Conservation (phyloP, 1,284 basidiomycete genomes). For the Cutaneotrichosporon cavernicola region DNA sequence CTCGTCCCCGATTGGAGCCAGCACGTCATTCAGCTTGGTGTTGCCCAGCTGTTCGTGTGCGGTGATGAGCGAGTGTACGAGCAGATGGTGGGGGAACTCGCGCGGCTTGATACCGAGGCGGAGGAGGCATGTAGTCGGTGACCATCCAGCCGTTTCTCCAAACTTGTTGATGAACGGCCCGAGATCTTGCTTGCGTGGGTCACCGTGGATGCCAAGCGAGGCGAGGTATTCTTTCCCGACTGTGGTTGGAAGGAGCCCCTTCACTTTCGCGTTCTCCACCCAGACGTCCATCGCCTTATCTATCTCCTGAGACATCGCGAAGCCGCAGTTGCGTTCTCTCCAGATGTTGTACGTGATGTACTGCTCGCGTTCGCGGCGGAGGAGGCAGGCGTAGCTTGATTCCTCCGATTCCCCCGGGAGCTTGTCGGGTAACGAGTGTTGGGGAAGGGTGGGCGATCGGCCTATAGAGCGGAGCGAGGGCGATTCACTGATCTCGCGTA, state of each 20-base stretch:
- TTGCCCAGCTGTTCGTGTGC: slow-evolving; percentile 17
- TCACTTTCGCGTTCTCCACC: slow-evolving; percentile 23
- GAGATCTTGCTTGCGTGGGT: slow-evolving; percentile 28
- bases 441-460: slow-evolving; percentile 16
- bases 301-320: slow-evolving; percentile 19
- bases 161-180: slow-evolving; percentile 28
- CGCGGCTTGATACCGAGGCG: slow-evolving; percentile 33
- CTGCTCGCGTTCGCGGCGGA: slow-evolving; percentile 37
- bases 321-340: slow-evolving; percentile 18
- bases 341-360: slow-evolving; percentile 27
- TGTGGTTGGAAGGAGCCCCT: slow-evolving; percentile 24
- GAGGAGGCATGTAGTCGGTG: slow-evolving; percentile 34
- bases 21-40: neutral
- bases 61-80: slow-evolving; percentile 33
- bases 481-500: neutral
- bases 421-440: neutral
- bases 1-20: slow-evolving; percentile 6
- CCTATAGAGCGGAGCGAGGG: slow-evolving; percentile 19
- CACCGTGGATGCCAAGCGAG: slow-evolving; percentile 29
- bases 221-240: slow-evolving; percentile 30
- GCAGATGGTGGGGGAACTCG: slow-evolving; percentile 34
- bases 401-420: slow-evolving; percentile 5
- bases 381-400: slow-evolving; percentile 28
- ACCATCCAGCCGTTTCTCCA: slow-evolving; percentile 22
- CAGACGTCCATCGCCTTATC: slow-evolving; percentile 33